Evolutionary conservation across 2,329 filamentous ascomycete species (phyloP).

Genomic region (Aspergillus quadrilineatus): DNA sequence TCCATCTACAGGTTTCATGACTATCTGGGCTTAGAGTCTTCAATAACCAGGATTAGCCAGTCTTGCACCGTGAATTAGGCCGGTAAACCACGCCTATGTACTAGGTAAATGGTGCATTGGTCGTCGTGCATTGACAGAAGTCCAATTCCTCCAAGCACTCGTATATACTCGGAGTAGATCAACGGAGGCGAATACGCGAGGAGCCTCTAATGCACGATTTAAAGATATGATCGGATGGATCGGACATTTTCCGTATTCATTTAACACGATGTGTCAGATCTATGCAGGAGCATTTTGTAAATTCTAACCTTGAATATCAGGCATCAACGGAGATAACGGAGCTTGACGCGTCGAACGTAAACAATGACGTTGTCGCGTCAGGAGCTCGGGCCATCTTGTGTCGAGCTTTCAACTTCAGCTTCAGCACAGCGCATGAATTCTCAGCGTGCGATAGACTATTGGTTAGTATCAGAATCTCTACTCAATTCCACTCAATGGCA

Average conservation of each 20-base stretch:
- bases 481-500: slow-evolving; percentile 23
- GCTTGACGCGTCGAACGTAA: slow-evolving; percentile 25
- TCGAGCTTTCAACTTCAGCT: neutral
- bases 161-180: too few species aligned
- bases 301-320: slow-evolving; percentile 11
- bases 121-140: too few species aligned
- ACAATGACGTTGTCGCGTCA: slow-evolving; percentile 23
- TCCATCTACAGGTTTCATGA: too few species aligned
- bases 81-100: too few species aligned
- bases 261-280: neutral
- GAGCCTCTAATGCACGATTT: neutral
- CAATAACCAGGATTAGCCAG: too few species aligned
- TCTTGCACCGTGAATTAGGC: too few species aligned
- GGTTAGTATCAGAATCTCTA: neutral
- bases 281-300: neutral
- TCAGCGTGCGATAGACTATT: neutral
- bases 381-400: slow-evolving; percentile 23
- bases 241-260: neutral
- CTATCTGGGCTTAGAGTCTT: too few species aligned
- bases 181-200: neutral
- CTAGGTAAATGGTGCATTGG: too few species aligned
- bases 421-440: too few species aligned
- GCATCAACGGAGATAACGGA: slow-evolving; percentile 25
- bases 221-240: neutral
- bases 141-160: too few species aligned